Percentiles rank a stretch among this genome's conserved stretches.
Evolutionary conservation across 768 basidiomycete species (phyloP).

Genomic region (Chalciporus piperatus): DNA sequence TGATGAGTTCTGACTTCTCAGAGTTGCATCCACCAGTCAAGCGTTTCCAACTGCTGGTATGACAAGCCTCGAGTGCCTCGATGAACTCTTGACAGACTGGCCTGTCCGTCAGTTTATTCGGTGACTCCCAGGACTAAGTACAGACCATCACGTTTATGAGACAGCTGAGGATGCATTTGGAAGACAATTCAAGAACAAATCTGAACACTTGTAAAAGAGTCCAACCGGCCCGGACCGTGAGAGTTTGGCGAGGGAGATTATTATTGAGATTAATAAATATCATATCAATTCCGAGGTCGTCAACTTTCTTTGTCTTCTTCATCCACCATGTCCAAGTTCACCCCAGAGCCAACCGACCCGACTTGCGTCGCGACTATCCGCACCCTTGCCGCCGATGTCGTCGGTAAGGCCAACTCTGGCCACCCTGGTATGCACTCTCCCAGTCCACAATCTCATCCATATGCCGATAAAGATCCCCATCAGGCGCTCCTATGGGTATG

Average conservation of each 20-base stretch:
- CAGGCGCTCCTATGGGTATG: conserved; percentile 94
- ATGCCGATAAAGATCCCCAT: neutral
- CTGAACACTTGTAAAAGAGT: too few relatives aligned
- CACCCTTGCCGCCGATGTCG: conserved; percentile 71
- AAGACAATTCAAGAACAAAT: too few relatives aligned
- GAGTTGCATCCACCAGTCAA: conserved; percentile 69
- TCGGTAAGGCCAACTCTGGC: conserved; percentile 88
- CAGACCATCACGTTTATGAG: conserved; percentile 61
- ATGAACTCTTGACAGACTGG: conserved; percentile 76
- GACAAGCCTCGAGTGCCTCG: conserved; percentile 71
- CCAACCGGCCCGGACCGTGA: too few relatives aligned
- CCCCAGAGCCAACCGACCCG: conserved; percentile 44
- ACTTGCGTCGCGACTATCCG: conserved; percentile 70
- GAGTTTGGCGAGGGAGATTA: neutral
- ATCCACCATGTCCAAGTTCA: conserved; percentile 40
- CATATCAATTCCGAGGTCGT: too few relatives aligned
- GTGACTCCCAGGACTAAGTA: neutral
- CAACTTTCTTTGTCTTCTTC: conserved; percentile 9
- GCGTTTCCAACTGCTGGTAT: conserved; percentile 58
- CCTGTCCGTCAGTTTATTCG: conserved; percentile 7
- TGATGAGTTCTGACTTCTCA: conserved; percentile 64
- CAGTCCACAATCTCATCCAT: conserved; percentile 1
- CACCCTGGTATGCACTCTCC: conserved; percentile 64
- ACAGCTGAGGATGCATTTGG: conserved; percentile 72
- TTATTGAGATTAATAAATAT: neutral